These are phyloP conservation scores for Penicillium freii DNA, from an alignment of 2,329 filamentous ascomycete species.

Conservation along the genomic window DNA sequence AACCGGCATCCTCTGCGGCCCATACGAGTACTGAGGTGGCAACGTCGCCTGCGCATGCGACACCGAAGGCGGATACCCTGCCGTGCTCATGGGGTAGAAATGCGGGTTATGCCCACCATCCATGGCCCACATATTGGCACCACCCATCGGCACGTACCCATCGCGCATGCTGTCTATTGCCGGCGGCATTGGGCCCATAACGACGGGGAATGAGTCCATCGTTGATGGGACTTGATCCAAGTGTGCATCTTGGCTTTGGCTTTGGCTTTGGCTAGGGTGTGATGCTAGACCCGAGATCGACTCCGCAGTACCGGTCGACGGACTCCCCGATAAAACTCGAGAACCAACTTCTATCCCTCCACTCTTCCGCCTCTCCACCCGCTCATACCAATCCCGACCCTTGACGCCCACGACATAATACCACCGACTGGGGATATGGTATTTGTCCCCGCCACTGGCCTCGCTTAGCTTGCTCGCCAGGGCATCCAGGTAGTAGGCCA, in stretches of 20 bases:
- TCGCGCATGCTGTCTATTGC: slow-evolving; percentile 22
- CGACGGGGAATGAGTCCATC: slow-evolving; percentile 18
- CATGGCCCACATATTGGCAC: slow-evolving; percentile 25
- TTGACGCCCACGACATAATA: slow-evolving; percentile 33
- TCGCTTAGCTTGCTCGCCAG: slow-evolving; percentile 32
- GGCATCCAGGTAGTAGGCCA: slow-evolving; percentile 33
- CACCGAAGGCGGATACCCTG: slow-evolving; percentile 20
- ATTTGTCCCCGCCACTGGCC: slow-evolving; percentile 34
- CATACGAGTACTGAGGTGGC: slow-evolving; percentile 26
- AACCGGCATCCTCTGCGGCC: slow-evolving; percentile 19
- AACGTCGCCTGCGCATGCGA: slow-evolving; percentile 19
- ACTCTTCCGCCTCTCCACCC: slow-evolving; percentile 27
- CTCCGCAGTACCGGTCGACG: slow-evolving; percentile 16
- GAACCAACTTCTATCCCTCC: slow-evolving; percentile 3
- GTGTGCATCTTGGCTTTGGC: neutral
- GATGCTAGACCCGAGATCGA: neutral
- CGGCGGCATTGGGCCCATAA: slow-evolving; percentile 16
- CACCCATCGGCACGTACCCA: slow-evolving; percentile 24
- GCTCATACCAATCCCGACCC: slow-evolving; percentile 35
- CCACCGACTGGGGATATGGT: slow-evolving; percentile 36
- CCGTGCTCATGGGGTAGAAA: slow-evolving; percentile 13
- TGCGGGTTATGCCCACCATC: slow-evolving; percentile 11
- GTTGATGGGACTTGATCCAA: slow-evolving; percentile 5
- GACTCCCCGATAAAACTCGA: slow-evolving; percentile 13
- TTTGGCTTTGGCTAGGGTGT: neutral